These are phyloP conservation scores for Urochloa ruziziensis DNA, from an alignment of 176 grass and related monocot genomes.

Conservation along the genomic window DNA sequence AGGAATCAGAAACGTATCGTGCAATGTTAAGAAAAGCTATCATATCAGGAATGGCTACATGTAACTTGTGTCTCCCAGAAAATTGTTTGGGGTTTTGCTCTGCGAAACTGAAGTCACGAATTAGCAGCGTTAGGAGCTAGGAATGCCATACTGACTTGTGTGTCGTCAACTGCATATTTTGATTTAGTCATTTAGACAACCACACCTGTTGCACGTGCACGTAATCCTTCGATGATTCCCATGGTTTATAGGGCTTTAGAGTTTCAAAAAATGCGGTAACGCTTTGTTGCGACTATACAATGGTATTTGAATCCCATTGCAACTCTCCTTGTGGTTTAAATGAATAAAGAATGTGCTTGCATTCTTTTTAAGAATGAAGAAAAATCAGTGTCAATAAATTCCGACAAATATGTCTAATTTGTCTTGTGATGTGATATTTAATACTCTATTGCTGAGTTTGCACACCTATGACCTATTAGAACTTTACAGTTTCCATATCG, in stretches of 20 bases:
- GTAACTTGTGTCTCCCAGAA: not conserved
- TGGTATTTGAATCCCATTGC: not conserved
- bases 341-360: not conserved
- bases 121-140: not conserved
- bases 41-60: not conserved
- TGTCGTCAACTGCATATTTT: not conserved
- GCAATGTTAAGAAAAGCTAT: not conserved
- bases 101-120: not conserved
- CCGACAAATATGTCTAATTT: not conserved
- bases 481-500: not conserved
- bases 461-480: not conserved
- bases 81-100: not conserved
- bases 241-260: not conserved
- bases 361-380: not conserved
- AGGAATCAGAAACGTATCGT: not conserved
- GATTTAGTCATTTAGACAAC: too few relatives aligned
- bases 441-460: not conserved
- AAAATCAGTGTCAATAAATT: not conserved
- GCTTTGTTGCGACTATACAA: not conserved
- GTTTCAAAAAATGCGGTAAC: not conserved
- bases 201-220: not conserved
- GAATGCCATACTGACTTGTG: not conserved
- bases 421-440: not conserved
- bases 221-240: not conserved
- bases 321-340: not conserved